phyloP scores from a whole-genome alignment of 2,329 filamentous ascomycete genomes.

The Pseudogymnoascus sp. region DNA sequence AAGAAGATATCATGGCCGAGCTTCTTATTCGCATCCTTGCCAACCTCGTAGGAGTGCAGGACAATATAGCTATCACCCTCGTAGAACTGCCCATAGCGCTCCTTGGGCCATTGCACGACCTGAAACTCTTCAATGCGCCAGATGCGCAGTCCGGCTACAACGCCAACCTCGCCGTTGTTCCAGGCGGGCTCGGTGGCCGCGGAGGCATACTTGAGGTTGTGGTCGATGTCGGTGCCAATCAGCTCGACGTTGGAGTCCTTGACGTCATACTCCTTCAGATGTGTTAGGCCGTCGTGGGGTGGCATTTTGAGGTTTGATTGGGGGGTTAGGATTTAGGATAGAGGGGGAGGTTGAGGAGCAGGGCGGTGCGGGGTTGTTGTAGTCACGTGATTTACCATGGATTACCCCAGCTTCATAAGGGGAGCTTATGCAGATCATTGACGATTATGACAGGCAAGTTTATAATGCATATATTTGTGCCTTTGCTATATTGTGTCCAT shows the following conservation, averaged over 20 bases:
- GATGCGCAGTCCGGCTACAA: conserved; percentile 44
- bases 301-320: conserved; percentile 39
- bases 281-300: conserved; percentile 52
- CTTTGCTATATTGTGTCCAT: neutral
- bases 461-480: neutral
- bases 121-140: conserved; percentile 63
- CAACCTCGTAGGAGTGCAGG: conserved; percentile 48
- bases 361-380: neutral
- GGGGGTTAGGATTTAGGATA: neutral
- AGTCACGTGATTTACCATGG: neutral
- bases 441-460: neutral
- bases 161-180: conserved; percentile 46
- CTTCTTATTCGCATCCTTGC: conserved; percentile 33
- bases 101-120: conserved; percentile 51
- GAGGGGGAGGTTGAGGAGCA: neutral
- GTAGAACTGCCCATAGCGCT: conserved; percentile 51
- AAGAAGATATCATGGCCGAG: conserved; percentile 60
- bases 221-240: conserved; percentile 55
- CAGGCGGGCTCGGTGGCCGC: conserved; percentile 58
- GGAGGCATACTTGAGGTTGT: conserved; percentile 59
- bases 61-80: conserved; percentile 63
- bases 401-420: neutral
- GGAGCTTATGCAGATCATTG: neutral
- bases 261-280: conserved; percentile 56
- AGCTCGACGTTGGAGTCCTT: conserved; percentile 61